Base-by-base conservation (phyloP, 345 rosid species). In the Turritis glabra region DNA sequence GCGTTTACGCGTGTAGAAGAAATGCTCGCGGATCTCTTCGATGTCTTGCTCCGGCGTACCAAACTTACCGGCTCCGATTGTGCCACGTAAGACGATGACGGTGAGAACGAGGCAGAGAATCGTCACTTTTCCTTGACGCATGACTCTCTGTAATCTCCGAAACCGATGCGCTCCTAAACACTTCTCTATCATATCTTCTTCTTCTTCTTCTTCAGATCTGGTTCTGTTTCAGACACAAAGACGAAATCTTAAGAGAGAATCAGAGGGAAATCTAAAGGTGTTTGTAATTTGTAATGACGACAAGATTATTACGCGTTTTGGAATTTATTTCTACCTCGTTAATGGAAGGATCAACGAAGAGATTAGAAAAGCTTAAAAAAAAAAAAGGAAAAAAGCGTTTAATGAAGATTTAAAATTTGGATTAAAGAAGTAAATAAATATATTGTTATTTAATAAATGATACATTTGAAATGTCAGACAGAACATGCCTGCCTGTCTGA, bases 1-100 rank as follows among this genome's bases (percentile, higher is more conserved):
- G 58, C 75, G 89, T 70, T 84, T 85, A 47, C 90, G 84, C 17
- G 85, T 50, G 67, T 77, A 71, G 69, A 82, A 80, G 80, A 94
- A 81, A 75, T 86, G 97, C 43, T 83, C 86, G 13, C 89, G 90
- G 33, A 94, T 78, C 52, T 90, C 91, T 58, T 66, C 66, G 52
- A 91, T 82, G 66, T 94, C 97, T 79, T 94, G 86, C 80, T 83
- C 91, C 12, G 96, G 98, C 13, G 96, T 91, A 29, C 95, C 96
- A 62, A 87, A 91, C 63, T 90, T 90, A 9, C 96, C 97, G 26
- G 96, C 97, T 35, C 97, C 98, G 83, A 91, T 86, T 15, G 87
- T 86, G 69, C 95, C 95, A 23, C 96, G 97, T 17, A 94, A 75
- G 80, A 94, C 95, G 80, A 94, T 70, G 57, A 94, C 81, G 74